phyloP scores from a whole-genome alignment of 2,329 filamentous ascomycete genomes.

The Cryphonectria naterciae region DNA sequence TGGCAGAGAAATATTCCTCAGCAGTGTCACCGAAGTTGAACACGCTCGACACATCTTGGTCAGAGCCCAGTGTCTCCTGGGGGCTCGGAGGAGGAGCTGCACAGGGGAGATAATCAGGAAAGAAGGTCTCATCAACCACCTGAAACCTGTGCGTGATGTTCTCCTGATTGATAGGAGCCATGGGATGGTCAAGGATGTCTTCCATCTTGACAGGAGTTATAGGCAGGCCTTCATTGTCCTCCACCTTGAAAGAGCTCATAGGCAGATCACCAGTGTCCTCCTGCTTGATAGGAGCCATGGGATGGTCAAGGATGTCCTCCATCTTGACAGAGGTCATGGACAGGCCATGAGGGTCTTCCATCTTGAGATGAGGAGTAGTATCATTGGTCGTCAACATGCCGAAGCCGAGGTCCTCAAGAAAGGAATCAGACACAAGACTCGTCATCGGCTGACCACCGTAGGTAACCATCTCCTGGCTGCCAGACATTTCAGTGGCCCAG shows the following conservation, averaged over 20 bases:
- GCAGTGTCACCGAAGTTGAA: neutral
- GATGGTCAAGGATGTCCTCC: no score
- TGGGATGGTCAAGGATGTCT: neutral
- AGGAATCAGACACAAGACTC: neutral
- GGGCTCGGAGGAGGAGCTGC: no score
- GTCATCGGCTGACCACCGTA: neutral
- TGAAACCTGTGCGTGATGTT: no score
- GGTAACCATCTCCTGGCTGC: neutral
- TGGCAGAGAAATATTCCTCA: neutral
- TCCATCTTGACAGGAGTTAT: no score
- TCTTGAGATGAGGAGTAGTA: neutral
- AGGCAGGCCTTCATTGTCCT: no score
- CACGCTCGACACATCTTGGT: neutral
- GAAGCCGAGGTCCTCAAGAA: neutral
- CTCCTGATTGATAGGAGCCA: no score
- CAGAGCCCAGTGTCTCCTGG: neutral
- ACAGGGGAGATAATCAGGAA: neutral
- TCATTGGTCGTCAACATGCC: neutral
- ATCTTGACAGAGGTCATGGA: no score
- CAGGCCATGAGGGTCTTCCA: no score
- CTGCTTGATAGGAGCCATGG: no score
- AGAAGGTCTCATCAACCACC: neutral
- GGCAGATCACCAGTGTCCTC: no score
- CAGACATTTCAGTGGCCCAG: neutral
- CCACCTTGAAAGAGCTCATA: no score